A percentile compares a stretch with the other conserved stretches of the same genome.
Conservation (phyloP, 768 basidiomycete species). For the Russula earlei region DNA sequence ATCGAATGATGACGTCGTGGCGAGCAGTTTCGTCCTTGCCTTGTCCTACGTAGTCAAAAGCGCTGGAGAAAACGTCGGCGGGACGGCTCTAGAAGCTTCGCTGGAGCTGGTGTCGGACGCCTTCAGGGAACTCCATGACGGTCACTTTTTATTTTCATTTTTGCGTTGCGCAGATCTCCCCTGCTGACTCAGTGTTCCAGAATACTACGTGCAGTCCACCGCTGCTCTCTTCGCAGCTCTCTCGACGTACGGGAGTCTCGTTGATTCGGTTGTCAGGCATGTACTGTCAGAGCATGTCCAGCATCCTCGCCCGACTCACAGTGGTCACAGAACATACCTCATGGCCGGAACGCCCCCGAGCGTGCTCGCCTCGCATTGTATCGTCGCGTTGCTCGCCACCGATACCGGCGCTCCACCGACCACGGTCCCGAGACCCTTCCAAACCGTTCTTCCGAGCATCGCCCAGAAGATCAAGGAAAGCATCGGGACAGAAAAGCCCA, state of each 20-base stretch:
- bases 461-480: slow-evolving; percentile 68
- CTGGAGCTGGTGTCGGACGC: slow-evolving; percentile 70
- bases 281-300: slow-evolving; percentile 23
- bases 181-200: slow-evolving; percentile 29
- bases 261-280: slow-evolving; percentile 61
- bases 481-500: slow-evolving; percentile 56
- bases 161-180: neutral
- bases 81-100: slow-evolving; percentile 61
- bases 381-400: slow-evolving; percentile 45
- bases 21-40: slow-evolving; percentile 66
- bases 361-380: slow-evolving; percentile 48
- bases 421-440: slow-evolving; percentile 46
- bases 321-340: slow-evolving; percentile 44
- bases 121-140: slow-evolving; percentile 63
- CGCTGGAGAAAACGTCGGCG: slow-evolving; percentile 67
- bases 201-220: slow-evolving; percentile 58
- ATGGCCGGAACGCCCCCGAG: slow-evolving; percentile 61
- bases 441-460: slow-evolving; percentile 49
- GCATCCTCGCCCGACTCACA: neutral
- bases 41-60: slow-evolving; percentile 65
- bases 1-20: slow-evolving; percentile 57
- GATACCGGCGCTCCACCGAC: slow-evolving; percentile 29
- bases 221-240: slow-evolving; percentile 56
- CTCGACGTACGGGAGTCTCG: slow-evolving; percentile 48
- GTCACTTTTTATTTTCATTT: slow-evolving; percentile 28